Evolutionary conservation across 345 rosid genomes (phyloP), one percentile per base, ranked within the genome.

Genomic region (Aquilaria yunnanensis): DNA sequence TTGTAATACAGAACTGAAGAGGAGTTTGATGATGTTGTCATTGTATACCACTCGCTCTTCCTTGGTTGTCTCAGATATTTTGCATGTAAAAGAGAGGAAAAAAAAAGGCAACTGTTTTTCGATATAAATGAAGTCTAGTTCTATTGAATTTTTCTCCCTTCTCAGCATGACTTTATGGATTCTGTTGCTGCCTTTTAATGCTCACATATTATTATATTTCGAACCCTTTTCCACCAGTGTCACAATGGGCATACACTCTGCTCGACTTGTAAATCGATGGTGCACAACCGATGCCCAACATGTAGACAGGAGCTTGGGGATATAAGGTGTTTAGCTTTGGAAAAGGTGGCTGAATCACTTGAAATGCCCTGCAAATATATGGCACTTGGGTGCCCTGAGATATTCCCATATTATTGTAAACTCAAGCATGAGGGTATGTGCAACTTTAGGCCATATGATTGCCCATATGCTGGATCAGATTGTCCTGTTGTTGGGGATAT

Each of bases 261-360:
- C 72, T 92, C 97, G 57, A 86, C 90, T 54, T 90, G 98, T 79
- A 92, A 92, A 83, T 79, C 74, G 54, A 79, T 89, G 75, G 98
- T 90, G 41, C 96, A 87, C 59, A 92, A 90, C 63, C 82, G 97
- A 16, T 92, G 98, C 52, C 97, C 98, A 23, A 92, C 97, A 52
- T 92, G 98, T 73, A 79, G 98, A 75, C 97, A 89, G 77, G 98
- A 92, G 85, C 97, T 92, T 32, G 97, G 97, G n/a, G 98, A 92
- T 70, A 85, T 89, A 51, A 87, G 98, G 67, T 89, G 98, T 75
- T 77, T 89, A 51, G 97, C 97, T 29, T 66, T 93, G 62, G 98
- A 93, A 73, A 93, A 90, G 75, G 96, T 93, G 31, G 97, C 97
- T 0, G 98, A 89, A 72, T 92, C 97, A 11, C 90, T 92, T 47